These are phyloP conservation scores for Jacaranda copaia DNA, from an alignment of 257 asterid genomes.

Conservation along the genomic window DNA sequence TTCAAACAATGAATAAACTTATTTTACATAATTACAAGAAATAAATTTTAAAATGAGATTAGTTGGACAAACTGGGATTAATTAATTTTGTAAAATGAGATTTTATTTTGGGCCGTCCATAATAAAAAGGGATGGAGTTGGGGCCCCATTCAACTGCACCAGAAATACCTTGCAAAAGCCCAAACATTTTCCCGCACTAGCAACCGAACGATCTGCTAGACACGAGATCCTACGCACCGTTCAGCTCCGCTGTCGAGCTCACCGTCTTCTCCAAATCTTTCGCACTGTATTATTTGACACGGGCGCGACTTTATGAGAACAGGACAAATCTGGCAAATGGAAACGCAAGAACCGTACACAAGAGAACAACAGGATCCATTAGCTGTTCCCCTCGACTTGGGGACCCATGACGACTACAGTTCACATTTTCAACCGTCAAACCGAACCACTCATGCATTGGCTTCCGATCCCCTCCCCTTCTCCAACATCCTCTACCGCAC, in stretches of 20 bases:
- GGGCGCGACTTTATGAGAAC: not conserved
- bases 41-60: no score
- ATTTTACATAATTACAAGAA: no score
- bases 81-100: no score
- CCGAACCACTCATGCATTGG: slow-evolving; percentile 33
- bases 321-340: not conserved
- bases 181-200: not conserved
- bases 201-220: not conserved
- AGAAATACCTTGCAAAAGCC: not conserved
- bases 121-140: no score
- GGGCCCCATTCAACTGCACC: no score
- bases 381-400: not conserved
- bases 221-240: not conserved
- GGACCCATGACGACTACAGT: slow-evolving; percentile 1
- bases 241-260: not conserved
- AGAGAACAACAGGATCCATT: not conserved
- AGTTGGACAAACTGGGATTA: no score
- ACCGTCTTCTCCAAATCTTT: not conserved
- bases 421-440: slow-evolving; percentile 41
- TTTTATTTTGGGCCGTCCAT: no score
- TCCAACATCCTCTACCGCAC: slow-evolving; percentile 31
- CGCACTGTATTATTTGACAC: not conserved
- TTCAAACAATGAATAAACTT: no score
- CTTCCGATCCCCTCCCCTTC: slow-evolving; percentile 24
- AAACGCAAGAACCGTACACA: slow-evolving; percentile 31